Evolutionary conservation across 2,329 filamentous ascomycete genomes (phyloP), one percentile per base, ranked within the genome.

Genomic region (Alternaria triticimaculans): DNA sequence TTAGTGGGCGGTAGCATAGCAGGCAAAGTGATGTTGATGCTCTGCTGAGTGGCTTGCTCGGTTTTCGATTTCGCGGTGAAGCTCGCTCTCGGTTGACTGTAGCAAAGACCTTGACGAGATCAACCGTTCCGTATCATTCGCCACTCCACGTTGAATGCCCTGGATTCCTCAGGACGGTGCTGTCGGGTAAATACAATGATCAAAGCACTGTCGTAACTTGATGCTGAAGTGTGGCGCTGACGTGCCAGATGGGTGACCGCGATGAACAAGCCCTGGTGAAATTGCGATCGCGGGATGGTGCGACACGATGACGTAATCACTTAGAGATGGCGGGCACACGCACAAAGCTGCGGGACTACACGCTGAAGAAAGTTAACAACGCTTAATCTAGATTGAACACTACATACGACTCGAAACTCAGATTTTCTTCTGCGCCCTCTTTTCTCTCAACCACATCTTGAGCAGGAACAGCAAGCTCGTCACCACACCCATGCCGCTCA

Each of bases 401-500:
- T 23, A 45, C 20, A 0, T 21, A 10, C 7, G 1, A 26, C 11
- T 18, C 8, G 9, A 30, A 5, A 33, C 18, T 25, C 20, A 30
- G 8, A 20, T 2, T 4, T 58, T n/a, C 12, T 25, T 25, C 18
- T 23, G 51, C 5, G 30, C 33, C 28, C 20, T 37, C n/a, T 43
- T 67, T 12, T 55, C 56, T 48, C 55, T 62, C 44, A 63, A 25
- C 5, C 50, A 67, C 46, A 71, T 68, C 56, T 76, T 77, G 4
- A 69, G 45, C 15, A 76, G 41, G 54, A 74, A 77, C 5, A 72
- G 23, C 25, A 73, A 18, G 58, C 70, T 73, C 3, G 75, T 69
- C 4, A 74, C 20, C 4, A 77, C 54, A 4, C 76, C 76, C 21
- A 75, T 41, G 7, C 65, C 76, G 7, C 74, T 72, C 33, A 82